These are phyloP conservation scores for Eutrema japonicum DNA, from an alignment of 345 rosid genomes.

Conservation along the genomic window DNA sequence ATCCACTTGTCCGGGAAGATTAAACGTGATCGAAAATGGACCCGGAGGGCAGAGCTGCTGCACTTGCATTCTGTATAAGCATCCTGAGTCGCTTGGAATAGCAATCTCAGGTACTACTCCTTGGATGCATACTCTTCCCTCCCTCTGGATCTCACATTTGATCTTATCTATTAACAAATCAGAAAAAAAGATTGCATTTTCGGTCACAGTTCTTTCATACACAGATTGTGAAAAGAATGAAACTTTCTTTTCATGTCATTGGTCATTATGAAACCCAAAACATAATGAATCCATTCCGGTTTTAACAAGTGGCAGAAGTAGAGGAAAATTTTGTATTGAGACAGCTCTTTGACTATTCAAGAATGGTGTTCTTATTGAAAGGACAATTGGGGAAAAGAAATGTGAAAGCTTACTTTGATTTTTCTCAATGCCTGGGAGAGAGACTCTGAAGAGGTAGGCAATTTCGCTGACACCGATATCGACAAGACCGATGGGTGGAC, in stretches of 20 bases:
- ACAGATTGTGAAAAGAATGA: constrained; percentile 12
- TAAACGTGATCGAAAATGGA: constrained; percentile 63
- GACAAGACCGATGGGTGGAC: constrained; percentile 63
- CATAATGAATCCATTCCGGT: not conserved
- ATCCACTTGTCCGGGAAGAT: constrained; percentile 79
- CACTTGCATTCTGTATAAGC: constrained; percentile 51
- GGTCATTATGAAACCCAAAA: constrained; percentile 7
- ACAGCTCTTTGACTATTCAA: not conserved
- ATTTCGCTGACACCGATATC: constrained; percentile 67
- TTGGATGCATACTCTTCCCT: constrained; percentile 63
- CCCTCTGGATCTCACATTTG: constrained; percentile 55
- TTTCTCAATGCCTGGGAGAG: constrained; percentile 64
- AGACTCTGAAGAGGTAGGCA: constrained; percentile 74
- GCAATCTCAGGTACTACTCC: constrained; percentile 54
- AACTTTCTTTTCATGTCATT: not conserved
- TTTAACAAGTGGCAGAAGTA: constrained; percentile 1
- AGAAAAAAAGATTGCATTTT: constrained; percentile 7
- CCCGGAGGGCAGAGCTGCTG: constrained; percentile 61
- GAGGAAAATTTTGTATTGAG: constrained; percentile 1
- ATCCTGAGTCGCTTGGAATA: constrained; percentile 41
- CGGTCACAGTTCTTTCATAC: constrained; percentile 19
- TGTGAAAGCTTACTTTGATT: constrained; percentile 54
- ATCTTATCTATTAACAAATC: constrained; percentile 50
- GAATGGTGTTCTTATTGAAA: not conserved
- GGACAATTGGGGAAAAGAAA: not conserved